Percentiles rank a stretch among this genome's conserved stretches.
These are phyloP conservation scores for Fusarium tuaranense DNA, from an alignment of 2,329 filamentous ascomycete genomes.

Conservation along the genomic window DNA sequence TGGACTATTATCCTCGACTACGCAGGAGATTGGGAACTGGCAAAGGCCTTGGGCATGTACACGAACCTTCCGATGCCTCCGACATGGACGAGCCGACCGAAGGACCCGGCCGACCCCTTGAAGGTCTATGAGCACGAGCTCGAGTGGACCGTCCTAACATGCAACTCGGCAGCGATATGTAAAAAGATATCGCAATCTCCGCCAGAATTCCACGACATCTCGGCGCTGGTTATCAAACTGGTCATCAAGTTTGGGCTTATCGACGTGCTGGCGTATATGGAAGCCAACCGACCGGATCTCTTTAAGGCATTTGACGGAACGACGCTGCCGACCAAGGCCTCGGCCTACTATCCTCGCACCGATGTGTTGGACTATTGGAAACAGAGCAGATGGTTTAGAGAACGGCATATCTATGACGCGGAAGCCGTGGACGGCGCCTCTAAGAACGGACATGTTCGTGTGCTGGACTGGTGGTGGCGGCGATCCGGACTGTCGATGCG, in stretches of 20 bases:
- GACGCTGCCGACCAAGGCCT: conserved; percentile 88
- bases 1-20: conserved; percentile 91
- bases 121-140: conserved; percentile 81
- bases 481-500: conserved; percentile 81
- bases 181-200: conserved; percentile 78
- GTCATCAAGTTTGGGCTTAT: conserved; percentile 92
- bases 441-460: conserved; percentile 83
- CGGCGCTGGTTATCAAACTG: conserved; percentile 84
- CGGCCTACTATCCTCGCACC: conserved; percentile 84
- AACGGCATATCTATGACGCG: conserved; percentile 82
- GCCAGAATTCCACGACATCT: conserved; percentile 77
- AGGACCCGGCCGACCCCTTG: conserved; percentile 71
- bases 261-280: conserved; percentile 78
- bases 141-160: conserved; percentile 86
- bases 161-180: conserved; percentile 77
- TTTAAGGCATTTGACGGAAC: conserved; percentile 90
- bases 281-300: conserved; percentile 73
- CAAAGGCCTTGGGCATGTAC: conserved; percentile 83
- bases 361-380: conserved; percentile 94
- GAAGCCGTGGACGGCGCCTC: conserved; percentile 91
- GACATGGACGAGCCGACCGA: conserved; percentile 74
- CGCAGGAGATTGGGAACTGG: conserved; percentile 90
- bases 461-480: conserved; percentile 92
- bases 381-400: conserved; percentile 82
- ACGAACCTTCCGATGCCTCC: conserved; percentile 79